Evolutionary conservation across 306 rosid species (phyloP).

Genomic region (Ziziphus jujuba): DNA sequence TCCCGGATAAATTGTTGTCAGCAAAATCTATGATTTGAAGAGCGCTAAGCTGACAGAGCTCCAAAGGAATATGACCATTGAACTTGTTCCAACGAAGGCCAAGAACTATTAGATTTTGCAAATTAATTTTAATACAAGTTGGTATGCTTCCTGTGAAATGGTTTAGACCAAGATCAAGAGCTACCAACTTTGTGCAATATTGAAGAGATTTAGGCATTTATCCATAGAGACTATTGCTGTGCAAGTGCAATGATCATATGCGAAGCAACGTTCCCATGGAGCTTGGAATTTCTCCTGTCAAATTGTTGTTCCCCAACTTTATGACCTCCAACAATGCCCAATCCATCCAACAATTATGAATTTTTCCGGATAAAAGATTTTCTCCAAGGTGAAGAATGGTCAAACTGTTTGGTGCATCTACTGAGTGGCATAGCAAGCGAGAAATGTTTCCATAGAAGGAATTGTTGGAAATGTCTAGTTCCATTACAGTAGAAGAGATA

Average conservation of each 20-base stretch:
- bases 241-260: slow-evolving; percentile 5
- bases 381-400: background rate
- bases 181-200: background rate
- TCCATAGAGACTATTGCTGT: slow-evolving; percentile 15
- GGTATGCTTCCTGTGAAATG: slow-evolving; percentile 18
- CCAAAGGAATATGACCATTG: background rate
- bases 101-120: background rate
- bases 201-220: background rate
- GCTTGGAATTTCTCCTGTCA: slow-evolving; percentile 16
- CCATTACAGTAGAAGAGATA: no score
- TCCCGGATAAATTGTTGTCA: slow-evolving; percentile 26
- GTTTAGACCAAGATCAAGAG: slow-evolving; percentile 6
- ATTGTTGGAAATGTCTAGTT: no score
- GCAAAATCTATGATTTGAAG: slow-evolving; percentile 30
- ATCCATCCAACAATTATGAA: slow-evolving; percentile 14
- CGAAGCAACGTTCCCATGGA: slow-evolving; percentile 7
- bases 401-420: background rate
- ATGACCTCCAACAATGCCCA: background rate
- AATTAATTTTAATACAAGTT: slow-evolving; percentile 2
- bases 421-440: no score
- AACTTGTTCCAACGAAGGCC: slow-evolving; percentile 14
- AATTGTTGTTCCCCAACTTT: slow-evolving; percentile 10
- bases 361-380: slow-evolving; percentile 13
- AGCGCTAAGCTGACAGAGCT: slow-evolving; percentile 2
- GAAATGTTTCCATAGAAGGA: no score